phyloP scores from a whole-genome alignment of 1,139 yeast genomes.

The Pichia sp. region DNA sequence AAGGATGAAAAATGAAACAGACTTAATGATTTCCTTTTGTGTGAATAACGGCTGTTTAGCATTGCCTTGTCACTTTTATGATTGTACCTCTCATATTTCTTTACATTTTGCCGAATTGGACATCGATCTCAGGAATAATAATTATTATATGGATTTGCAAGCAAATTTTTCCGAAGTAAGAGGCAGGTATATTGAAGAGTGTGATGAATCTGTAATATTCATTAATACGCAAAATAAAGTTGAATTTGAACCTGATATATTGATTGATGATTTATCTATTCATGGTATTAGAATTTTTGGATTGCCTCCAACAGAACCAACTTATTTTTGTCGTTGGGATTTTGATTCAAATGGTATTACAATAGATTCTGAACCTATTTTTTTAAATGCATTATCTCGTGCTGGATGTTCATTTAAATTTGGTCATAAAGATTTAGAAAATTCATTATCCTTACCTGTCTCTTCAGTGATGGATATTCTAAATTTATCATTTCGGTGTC shows the following conservation, averaged over 20 bases:
- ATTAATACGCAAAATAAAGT: constrained; percentile 17
- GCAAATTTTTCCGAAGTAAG: constrained; percentile 48
- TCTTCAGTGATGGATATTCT: constrained; percentile 66
- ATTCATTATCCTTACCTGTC: constrained; percentile 52
- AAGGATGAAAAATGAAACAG: constrained; percentile 59
- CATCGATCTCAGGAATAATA: constrained; percentile 78
- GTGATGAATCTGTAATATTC: constrained; percentile 26
- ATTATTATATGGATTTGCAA: constrained; percentile 83
- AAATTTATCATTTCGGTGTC: constrained; percentile 45
- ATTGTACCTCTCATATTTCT: constrained; percentile 51
- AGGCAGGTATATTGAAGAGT: constrained; percentile 33
- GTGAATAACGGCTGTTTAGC: constrained; percentile 65
- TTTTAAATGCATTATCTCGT: constrained; percentile 41
- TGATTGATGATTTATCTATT: constrained; percentile 57
- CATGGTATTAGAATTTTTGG: constrained; percentile 94
- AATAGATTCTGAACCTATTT: constrained; percentile 46
- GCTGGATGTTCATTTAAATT: constrained; percentile 46
- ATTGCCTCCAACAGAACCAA: constrained; percentile 78
- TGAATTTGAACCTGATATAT: constrained; percentile 36
- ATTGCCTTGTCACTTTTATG: constrained; percentile 69
- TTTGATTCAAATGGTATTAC: constrained; percentile 56
- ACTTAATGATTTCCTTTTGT: constrained; percentile 64
- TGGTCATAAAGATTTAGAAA: constrained; percentile 69
- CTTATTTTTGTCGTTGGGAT: constrained; percentile 89
- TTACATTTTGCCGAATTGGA: constrained; percentile 61